Base-by-base conservation (phyloP, 768 basidiomycete genomes). In the Leccinum rimulosum region DNA sequence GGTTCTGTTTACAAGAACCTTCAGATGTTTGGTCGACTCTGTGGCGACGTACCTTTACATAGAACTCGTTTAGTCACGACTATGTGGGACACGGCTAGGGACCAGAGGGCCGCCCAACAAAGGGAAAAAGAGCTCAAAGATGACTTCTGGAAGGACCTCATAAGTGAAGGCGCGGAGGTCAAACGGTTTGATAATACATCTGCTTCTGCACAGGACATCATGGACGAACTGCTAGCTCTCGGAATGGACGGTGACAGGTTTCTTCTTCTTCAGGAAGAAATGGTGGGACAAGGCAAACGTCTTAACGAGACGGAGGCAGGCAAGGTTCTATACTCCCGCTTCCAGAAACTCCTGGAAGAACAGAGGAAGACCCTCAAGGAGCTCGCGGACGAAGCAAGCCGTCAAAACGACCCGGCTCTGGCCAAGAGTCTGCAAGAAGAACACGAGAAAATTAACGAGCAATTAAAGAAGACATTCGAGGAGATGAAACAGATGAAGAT, bases 11-110 rank as follows among this genome's bases (percentile, higher is more conserved):
- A 52, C 25, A 68, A 64, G 45, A 76, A 74, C 57, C 69, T 77
- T 51, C 59, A 63, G 17, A 57, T 76, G 61, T 76, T 78, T 57
- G 61, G 66, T 27, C 63, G 67, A 27, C 57, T 79, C 17, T 79
- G 78, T 43, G 78, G 77, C 4, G 33, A 65, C 10, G 22, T 61
- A 4, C 64, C 70, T 7, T 54, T 74, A 28, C 62, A 17, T 36
- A 75, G 74, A 19, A 66, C 74, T 5, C 61, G 70, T 19, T 60
- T 79, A 14, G 65, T 73, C n/a, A 79, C 77, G 1, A 78, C 73
- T 2, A 76, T 75, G 72, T 78, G 76, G 78, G 68, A 69, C 49
- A 31, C 8, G 1, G 68, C 65, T 15, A 68, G 52, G 22, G 70
- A 70, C 35, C 28, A 1, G 12, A 0, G 0, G 14, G 48, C 48